Evolutionary conservation across 2,329 filamentous ascomycete species (phyloP), one percentile per base, ranked within the genome.

Genomic region (Penicillium sp.): DNA sequence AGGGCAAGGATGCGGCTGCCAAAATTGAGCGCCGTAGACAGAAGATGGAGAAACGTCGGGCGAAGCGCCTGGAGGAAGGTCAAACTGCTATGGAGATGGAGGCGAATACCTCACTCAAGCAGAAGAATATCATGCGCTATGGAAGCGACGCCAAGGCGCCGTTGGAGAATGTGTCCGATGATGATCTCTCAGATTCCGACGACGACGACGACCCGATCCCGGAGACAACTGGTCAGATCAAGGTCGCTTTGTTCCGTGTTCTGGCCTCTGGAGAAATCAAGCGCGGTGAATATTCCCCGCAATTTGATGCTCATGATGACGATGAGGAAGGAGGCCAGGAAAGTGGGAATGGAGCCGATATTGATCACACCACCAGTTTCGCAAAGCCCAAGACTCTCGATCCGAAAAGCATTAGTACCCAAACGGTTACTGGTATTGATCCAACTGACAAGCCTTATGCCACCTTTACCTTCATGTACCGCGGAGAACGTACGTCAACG

Each of bases 391-490:
- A 97, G 82, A 90, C 91, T 1, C 82, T 97, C 52, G 96, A 98
- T 77, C 93, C 93, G 0, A 97, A 97, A 78, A 92, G 91, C 2
- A 99, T 99, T 71, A 98, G 93, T 71, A 99, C 95, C 3, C 95
- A 99, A 77, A 99, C 95, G 0, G 95, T 99, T n/a, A 98, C 95
- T 9, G 95, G 93, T 19, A 96, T 98, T 61, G 95, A 99, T 74
- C 91, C 92, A 0, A 92, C 93, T 21, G 93, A 98, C 61, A 95
- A 93, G 76, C 95, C 96, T 3, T 99, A 96, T 77, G 95, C 95
- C 4, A 89, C 90, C 9, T 99, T 99, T 74, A 98, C 96, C 27
- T 99, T 99, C 75, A 91, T 98, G 78, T 99, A 99, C 74, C 87
- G 95, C 59, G 95, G 95, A 73, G 90, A 96, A 73, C 89, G 93